These are phyloP conservation scores for Spatholobus suberectus DNA, from an alignment of 306 rosid species.

Conservation along the genomic window DNA sequence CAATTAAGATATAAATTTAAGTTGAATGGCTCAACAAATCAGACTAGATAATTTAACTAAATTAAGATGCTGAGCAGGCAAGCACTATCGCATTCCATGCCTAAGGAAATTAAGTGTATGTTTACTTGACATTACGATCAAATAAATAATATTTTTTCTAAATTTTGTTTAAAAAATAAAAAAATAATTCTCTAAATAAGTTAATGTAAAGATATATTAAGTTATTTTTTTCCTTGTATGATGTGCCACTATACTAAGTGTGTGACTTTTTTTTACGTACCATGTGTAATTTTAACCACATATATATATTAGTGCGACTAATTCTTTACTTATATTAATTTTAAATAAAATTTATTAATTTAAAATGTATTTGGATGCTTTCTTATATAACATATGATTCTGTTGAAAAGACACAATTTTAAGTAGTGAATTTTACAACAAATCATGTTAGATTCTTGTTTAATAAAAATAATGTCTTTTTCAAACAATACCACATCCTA, in stretches of 20 bases:
- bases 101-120: not conserved
- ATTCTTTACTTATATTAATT: no score
- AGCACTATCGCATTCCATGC: conserved; percentile 20
- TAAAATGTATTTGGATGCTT: not conserved
- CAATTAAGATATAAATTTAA: no score
- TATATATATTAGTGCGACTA: no score
- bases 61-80: conserved; percentile 38
- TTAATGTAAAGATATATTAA: not conserved
- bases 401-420: not conserved
- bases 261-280: no score
- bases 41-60: conserved; percentile 23
- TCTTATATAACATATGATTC: no score
- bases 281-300: not conserved
- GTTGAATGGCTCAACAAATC: not conserved
- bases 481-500: not conserved
- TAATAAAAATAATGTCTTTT: not conserved
- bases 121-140: not conserved
- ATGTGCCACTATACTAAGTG: not conserved
- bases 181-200: not conserved
- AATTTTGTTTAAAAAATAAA: not conserved
- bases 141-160: not conserved
- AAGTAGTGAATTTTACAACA: not conserved
- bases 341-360: no score
- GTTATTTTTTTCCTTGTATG: not conserved
- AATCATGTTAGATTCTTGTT: not conserved